Percentiles rank a stretch among this genome's conserved stretches.
Evolutionary conservation across 164 flowering plant genomes (phyloP).

Genomic region (Stephania cephalantha): DNA sequence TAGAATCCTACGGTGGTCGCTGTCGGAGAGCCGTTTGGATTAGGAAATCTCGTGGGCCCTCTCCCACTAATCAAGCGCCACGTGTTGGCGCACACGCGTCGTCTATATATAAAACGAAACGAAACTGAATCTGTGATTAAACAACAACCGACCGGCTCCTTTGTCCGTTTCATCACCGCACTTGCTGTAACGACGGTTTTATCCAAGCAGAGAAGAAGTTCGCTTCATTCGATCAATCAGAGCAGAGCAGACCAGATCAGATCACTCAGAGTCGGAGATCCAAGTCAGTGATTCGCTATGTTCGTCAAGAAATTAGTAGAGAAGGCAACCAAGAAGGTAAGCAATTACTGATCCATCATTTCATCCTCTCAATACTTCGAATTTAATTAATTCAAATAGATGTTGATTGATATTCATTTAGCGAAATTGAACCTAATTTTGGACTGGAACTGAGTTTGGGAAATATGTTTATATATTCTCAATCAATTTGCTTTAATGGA

Average conservation of each 20-base stretch:
- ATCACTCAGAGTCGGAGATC: neutral
- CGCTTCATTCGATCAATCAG: neutral
- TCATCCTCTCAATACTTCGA: neutral
- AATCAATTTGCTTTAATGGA: no score
- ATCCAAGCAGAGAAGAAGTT: constrained; percentile 14
- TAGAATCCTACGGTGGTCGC: neutral
- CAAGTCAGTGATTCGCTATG: constrained; percentile 19
- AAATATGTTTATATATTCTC: neutral
- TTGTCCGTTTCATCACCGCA: neutral
- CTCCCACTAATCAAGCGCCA: constrained; percentile 11
- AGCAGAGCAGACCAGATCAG: constrained; percentile 4
- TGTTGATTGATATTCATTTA: no score
- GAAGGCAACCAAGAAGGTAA: constrained; percentile 60
- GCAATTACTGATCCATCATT: neutral
- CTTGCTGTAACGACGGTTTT: constrained; percentile 21
- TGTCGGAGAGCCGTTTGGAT: constrained; percentile 1
- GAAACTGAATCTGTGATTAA: neutral
- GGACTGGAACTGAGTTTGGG: neutral
- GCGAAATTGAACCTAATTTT: neutral
- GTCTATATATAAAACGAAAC: neutral
- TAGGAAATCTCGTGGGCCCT: neutral
- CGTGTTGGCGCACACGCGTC: constrained; percentile 5
- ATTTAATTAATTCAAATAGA: no score
- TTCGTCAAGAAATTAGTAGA: constrained; percentile 78
- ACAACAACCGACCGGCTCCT: constrained; percentile 28